Conservation (phyloP, 441 rosid species). For the Adansonia rubrostipa region DNA sequence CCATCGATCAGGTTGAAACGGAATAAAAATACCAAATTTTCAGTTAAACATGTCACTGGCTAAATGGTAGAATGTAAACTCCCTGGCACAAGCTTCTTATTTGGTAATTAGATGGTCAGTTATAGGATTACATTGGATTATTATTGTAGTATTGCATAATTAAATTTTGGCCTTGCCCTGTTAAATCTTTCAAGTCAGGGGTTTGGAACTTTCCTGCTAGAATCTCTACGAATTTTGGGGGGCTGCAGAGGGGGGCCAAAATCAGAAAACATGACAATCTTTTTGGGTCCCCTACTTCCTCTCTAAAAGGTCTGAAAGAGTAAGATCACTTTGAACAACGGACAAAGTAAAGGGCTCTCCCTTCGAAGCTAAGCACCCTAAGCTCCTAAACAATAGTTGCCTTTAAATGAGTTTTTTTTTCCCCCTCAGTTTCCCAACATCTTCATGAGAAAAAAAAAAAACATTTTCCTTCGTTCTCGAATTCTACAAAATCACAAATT, state of each 20-base stretch:
- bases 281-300: background rate
- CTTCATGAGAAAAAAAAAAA: background rate
- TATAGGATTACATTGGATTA: background rate
- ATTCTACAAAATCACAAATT: constrained; percentile 23
- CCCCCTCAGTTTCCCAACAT: background rate
- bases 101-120: background rate
- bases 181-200: background rate
- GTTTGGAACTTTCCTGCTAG: constrained; percentile 13
- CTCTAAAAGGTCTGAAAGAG: constrained; percentile 9
- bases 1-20: background rate
- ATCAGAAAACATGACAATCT: constrained; percentile 5
- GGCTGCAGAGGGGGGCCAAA: background rate
- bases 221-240: background rate
- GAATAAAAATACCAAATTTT: background rate
- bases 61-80: background rate
- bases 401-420: background rate
- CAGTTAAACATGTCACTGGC: background rate
- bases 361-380: constrained; percentile 17
- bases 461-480: background rate
- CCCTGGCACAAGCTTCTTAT: background rate
- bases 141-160: background rate
- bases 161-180: background rate
- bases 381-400: background rate
- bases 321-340: background rate
- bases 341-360: background rate